Percentiles rank a stretch among this genome's conserved stretches.
Conservation (phyloP, 176 grass and related monocot species). For the Pontederia paniculata region DNA sequence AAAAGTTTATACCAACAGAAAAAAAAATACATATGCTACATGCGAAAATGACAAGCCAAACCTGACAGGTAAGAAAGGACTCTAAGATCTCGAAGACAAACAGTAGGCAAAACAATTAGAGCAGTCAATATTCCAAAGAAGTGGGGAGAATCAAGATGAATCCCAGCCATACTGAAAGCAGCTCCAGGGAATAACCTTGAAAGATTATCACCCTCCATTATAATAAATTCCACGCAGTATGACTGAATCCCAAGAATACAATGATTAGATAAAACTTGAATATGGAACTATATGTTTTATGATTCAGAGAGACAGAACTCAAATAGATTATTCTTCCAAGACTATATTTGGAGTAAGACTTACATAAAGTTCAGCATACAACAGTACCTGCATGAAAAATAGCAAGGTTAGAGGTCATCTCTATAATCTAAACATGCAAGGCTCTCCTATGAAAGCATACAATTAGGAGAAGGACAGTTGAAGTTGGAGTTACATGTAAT, state of each 20-base stretch:
- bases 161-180: constrained; percentile 43
- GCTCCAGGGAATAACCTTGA: constrained; percentile 57
- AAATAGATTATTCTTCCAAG: not conserved
- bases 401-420: constrained; percentile 18
- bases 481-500: too few relatives aligned
- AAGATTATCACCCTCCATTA: constrained; percentile 89
- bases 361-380: constrained; percentile 88
- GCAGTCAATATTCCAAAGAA: constrained; percentile 73
- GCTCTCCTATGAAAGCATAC: not conserved
- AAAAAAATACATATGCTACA: constrained; percentile 2
- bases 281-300: not conserved
- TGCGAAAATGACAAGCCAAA: constrained; percentile 9
- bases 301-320: not conserved
- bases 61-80: constrained; percentile 90
- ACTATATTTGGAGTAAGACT: constrained; percentile 16
- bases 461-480: not conserved
- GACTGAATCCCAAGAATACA: constrained; percentile 41
- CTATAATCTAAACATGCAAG: not conserved
- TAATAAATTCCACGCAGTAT: constrained; percentile 96
- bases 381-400: constrained; percentile 59
- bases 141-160: constrained; percentile 55
- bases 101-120: constrained; percentile 67
- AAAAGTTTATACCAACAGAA: not conserved
- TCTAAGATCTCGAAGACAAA: constrained; percentile 79
- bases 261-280: constrained; percentile 2